Base-by-base conservation (phyloP, 768 basidiomycete genomes). In the Boletus barrowsii region DNA sequence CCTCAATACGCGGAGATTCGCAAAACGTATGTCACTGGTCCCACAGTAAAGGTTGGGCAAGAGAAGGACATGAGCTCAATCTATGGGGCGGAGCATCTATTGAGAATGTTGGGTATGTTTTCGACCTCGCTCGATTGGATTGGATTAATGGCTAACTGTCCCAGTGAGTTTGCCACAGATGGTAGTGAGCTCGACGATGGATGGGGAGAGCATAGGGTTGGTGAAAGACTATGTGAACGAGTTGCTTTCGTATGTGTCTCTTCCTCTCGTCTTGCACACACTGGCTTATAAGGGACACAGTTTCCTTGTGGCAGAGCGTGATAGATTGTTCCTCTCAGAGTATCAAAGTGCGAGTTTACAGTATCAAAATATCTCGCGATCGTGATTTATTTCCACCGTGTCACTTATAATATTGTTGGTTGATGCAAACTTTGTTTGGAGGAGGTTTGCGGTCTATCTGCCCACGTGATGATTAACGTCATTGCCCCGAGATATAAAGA, bases 31-130 rank as follows among this genome's bases (percentile, higher is more conserved):
- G 82, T 86, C 57, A 91, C 90, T 8, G 89, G 87, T 1, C 84
- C 78, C 45, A 79, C 84, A 47, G 88, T 90, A 26, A 72, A 79
- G 47, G 76, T 86, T 11, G 80, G 76, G 6, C 76, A 84, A 57
- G 90, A 92, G 66, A 88, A 84, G 68, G 86, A 91, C 63, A 91
- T 97, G 87, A 93, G 90, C 66, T 75, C 82, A 48, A 79, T 98
- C 8, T 98, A 98, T 63, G 97, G 96, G 1, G 94, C 91, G 7
- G 96, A 98, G 66, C 97, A 99, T 72, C 68, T 99, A 4, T 68
- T 98, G 56, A 77, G 96, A 48, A 87, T 98, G 83, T 75, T 98
- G 50, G 96, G 96, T 96, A 57, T 53, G 83, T 77, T 17, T 29
- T 9, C 40, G 9, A 10, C 11, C 20, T n/a, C 35, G 32, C n/a